Base-by-base conservation (phyloP, 805 yeast genomes). In the Scheffersomyces ergatensis region DNA sequence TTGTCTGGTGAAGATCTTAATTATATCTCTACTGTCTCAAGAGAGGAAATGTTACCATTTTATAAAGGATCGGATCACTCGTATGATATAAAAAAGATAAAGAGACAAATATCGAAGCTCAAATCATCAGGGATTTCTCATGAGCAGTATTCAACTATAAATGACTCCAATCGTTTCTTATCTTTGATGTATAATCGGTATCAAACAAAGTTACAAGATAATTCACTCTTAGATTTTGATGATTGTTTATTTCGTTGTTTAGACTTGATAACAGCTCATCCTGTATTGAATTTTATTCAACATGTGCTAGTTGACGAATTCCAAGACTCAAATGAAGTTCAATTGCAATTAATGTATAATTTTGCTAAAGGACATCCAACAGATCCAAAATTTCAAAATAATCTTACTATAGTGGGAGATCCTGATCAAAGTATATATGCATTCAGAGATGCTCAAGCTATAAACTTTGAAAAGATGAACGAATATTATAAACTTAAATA, bases 361-460 rank as follows among this genome's bases (percentile, higher is more conserved):
- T 66, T 70, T 51, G 68, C 73, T 2, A 42, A 43, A 31, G 67
- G 67, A 8, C 54, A 59, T 42, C 67, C 74, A 30, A 52, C 60
- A 3, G 58, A 62, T 15, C 21, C 45, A 5, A 21, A 33, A 5
- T 32, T 55, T 15, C 70, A 68, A 27, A 57, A 79, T 45, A 82
- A 82, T 43, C 74, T 92, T 7, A 87, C 97, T 0, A 82, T 89
- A 1, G 97, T 92, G 2, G 99, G 99, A 1, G 99, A 92, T 56
- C 96, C 97, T 0, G 97, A 93, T 60, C 99, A 92, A 61, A 83
- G 95, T 54, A 92, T 92, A 17, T 92, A 93, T 58, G 89, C 84
- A 0, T 92, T 92, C 51, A 69, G 98, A 45, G 81, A 83, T 52
- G 97, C 97, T 0, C 80, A 80, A 26, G 70, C 83, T 1, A 64